Conservation (phyloP, 2,329 filamentous ascomycete species). For the Paracorniculantispora psalliotae region DNA sequence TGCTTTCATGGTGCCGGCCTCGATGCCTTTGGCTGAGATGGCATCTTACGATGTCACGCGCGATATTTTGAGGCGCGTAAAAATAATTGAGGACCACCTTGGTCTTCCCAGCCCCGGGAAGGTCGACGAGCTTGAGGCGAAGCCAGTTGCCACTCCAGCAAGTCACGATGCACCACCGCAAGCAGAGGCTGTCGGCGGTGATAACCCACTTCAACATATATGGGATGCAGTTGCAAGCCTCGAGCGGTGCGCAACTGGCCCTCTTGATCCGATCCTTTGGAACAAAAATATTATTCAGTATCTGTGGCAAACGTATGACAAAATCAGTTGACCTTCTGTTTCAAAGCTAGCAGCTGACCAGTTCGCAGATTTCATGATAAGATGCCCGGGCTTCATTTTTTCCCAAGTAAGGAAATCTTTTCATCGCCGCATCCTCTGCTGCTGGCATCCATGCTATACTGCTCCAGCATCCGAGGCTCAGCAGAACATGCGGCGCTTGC, state of each 20-base stretch:
- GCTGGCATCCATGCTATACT: slow-evolving; percentile 40
- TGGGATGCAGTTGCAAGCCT: slow-evolving; percentile 27
- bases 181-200: not conserved
- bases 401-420: slow-evolving; percentile 38
- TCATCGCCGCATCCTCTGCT: slow-evolving; percentile 38
- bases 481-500: slow-evolving; percentile 31
- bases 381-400: slow-evolving; percentile 40
- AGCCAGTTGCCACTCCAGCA: slow-evolving; percentile 5
- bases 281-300: slow-evolving; percentile 27
- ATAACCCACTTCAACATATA: slow-evolving; percentile 20
- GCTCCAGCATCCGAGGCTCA: slow-evolving; percentile 30
- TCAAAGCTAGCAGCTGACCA: slow-evolving; percentile 14
- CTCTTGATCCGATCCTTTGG: slow-evolving; percentile 27
- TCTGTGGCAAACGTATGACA: slow-evolving; percentile 27
- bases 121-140: not conserved
- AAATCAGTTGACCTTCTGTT: not conserved
- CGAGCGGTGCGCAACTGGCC: slow-evolving; percentile 22
- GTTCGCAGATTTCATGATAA: slow-evolving; percentile 36
- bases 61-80: slow-evolving; percentile 17
- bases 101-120: slow-evolving; percentile 15
- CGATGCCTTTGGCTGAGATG: slow-evolving; percentile 3
- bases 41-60: slow-evolving; percentile 13
- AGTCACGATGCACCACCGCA: slow-evolving; percentile 17
- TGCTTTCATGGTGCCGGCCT: slow-evolving; percentile 7
- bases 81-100: slow-evolving; percentile 23